Conservation (phyloP, 139 green algal genomes). For the Tetradesmus lagerheimii region DNA sequence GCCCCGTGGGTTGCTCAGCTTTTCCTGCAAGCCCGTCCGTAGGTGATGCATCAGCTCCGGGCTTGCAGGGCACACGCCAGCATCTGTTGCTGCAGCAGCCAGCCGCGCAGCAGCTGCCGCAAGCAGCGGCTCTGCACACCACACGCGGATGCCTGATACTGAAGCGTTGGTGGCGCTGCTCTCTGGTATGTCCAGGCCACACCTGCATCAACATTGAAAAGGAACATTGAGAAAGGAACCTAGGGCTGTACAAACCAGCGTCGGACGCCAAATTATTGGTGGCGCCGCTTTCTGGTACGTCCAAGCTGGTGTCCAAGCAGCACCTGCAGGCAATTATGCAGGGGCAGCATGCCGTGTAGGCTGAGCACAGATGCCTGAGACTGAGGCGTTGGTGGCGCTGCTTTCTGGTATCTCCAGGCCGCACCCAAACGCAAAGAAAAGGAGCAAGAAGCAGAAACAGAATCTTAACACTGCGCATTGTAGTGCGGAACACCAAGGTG, state of each 20-base stretch:
- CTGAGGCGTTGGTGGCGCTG: slow-evolving; percentile 28
- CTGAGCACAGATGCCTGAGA: too few relatives aligned
- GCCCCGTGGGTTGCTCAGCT: background rate
- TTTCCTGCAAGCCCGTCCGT: background rate
- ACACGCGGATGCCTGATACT: slow-evolving; percentile 34
- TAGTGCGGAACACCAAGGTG: too few relatives aligned
- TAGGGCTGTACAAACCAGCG: too few relatives aligned
- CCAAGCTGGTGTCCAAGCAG: background rate
- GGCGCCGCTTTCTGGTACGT: too few relatives aligned
- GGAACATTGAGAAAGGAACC: too few relatives aligned
- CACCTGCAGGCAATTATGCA: background rate
- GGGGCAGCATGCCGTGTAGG: too few relatives aligned
- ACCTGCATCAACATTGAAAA: background rate
- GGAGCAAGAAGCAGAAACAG: too few relatives aligned
- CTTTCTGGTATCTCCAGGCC: background rate
- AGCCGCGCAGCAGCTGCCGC: background rate
- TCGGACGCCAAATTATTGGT: too few relatives aligned
- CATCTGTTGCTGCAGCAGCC: background rate
- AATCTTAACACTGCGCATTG: too few relatives aligned
- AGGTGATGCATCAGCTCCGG: background rate
- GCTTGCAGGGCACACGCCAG: background rate
- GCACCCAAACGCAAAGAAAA: background rate
- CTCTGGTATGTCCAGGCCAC: background rate
- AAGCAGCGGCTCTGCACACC: slow-evolving; percentile 5
- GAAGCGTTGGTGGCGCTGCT: slow-evolving; percentile 24